Conservation (phyloP, 768 basidiomycete species). For the Hericium alpestre region DNA sequence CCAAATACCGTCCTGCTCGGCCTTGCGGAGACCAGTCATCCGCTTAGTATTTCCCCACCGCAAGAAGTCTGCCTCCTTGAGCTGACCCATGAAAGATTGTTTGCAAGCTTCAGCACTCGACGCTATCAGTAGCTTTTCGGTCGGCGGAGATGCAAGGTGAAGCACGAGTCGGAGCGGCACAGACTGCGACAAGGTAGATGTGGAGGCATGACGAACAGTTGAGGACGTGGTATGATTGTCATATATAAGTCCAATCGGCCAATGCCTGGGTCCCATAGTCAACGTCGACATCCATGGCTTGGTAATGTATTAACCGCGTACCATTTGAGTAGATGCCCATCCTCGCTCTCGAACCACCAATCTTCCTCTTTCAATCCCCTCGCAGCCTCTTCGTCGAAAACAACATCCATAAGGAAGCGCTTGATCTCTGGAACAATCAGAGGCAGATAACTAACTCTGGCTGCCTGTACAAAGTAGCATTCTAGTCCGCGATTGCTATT, state of each 20-base stretch:
- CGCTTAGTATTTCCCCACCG: conserved; percentile 94
- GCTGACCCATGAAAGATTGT: conserved; percentile 87
- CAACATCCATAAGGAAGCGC: conserved; percentile 82
- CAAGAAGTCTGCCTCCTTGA: conserved; percentile 95
- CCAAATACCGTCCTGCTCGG: conserved; percentile 95
- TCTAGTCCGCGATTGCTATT: conserved; percentile 85
- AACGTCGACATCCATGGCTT: neutral
- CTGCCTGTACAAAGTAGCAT: conserved; percentile 83
- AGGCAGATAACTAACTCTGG: conserved; percentile 88
- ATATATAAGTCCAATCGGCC: conserved; percentile 92
- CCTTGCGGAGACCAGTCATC: conserved; percentile 82
- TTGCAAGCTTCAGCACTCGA: conserved; percentile 82
- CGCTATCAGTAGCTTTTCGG: conserved; percentile 73
- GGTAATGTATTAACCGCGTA: conserved; percentile 19
- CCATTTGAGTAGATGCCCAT: conserved; percentile 80
- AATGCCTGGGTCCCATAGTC: conserved; percentile 58
- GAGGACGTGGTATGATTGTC: conserved; percentile 72
- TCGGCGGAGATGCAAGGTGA: conserved; percentile 81
- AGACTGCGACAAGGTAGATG: conserved; percentile 32
- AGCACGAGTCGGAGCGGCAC: conserved; percentile 70
- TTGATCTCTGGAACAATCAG: conserved; percentile 82
- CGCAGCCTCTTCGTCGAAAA: conserved; percentile 78
- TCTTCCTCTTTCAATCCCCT: conserved; percentile 75
- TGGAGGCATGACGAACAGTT: conserved; percentile 29
- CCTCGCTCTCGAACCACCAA: conserved; percentile 96